These are phyloP conservation scores for Plasmodium vivax DNA, from an alignment of 169 alveolate species.

Conservation along the genomic window DNA sequence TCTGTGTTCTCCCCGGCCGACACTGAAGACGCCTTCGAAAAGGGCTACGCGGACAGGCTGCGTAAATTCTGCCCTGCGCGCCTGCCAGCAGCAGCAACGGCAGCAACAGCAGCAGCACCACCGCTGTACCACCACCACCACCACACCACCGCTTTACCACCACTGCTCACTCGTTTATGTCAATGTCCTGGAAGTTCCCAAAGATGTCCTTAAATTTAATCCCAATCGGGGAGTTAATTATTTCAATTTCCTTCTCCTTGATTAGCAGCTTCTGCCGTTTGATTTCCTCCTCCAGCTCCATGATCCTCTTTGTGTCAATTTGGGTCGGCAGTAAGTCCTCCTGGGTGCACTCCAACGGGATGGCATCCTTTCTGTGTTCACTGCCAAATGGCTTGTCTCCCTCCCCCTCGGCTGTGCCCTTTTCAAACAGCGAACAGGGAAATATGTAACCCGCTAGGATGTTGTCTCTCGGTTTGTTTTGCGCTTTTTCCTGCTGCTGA, in stretches of 20 bases:
- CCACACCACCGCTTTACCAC: background rate
- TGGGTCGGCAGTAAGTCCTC: background rate
- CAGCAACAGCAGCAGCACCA: too few relatives aligned
- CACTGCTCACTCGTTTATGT: conserved; percentile 1
- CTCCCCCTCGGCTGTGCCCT: background rate
- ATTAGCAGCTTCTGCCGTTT: conserved; percentile 51
- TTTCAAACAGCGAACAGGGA: background rate
- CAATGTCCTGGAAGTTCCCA: conserved; percentile 53
- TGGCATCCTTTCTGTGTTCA: background rate
- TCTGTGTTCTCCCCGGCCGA: background rate
- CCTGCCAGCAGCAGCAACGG: background rate
- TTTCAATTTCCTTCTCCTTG: conserved; percentile 46
- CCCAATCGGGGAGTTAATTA: conserved; percentile 56
- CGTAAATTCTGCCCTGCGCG: background rate
- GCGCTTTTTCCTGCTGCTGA: background rate
- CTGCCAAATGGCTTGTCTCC: background rate
- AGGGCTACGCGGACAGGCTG: background rate
- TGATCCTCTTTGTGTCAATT: conserved; percentile 27
- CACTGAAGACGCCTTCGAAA: background rate
- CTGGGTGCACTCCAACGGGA: background rate
- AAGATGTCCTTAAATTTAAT: conserved; percentile 57
- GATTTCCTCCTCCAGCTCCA: conserved; percentile 52
- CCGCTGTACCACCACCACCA: background rate
- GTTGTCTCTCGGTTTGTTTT: background rate
- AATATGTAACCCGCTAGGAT: conserved; percentile 1